A percentile compares a stretch with the other conserved stretches of the same genome.
These are phyloP conservation scores for Komagataella kurtzmanii DNA, from an alignment of 805 yeast species.

Conservation along the genomic window DNA sequence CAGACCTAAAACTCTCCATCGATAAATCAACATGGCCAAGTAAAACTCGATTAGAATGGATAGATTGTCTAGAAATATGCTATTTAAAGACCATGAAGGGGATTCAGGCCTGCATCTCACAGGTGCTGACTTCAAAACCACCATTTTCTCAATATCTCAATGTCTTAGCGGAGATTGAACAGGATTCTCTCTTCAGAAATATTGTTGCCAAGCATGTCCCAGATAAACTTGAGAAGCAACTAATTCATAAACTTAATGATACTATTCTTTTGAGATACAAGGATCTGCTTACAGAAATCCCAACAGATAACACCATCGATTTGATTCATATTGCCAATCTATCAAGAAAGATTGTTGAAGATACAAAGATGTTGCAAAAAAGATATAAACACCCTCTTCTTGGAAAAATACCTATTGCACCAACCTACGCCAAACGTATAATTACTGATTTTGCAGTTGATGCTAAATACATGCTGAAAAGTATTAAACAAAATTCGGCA, in stretches of 20 bases:
- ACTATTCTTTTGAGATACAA: not conserved
- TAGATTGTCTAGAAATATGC: not conserved
- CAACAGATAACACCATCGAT: slow-evolving; percentile 29
- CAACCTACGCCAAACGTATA: slow-evolving; percentile 32
- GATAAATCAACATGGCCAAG: not conserved
- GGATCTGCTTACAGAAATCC: not conserved
- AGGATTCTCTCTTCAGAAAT: not conserved
- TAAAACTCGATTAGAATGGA: not conserved
- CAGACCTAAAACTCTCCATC: not conserved
- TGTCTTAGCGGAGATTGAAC: not conserved
- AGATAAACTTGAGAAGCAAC: not conserved
- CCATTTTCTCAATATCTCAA: not conserved
- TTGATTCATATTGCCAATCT: slow-evolving; percentile 43
- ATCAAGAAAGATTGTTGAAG: slow-evolving; percentile 36
- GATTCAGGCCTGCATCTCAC: not conserved
- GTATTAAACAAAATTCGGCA: slow-evolving; percentile 26
- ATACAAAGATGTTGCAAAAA: slow-evolving; percentile 39
- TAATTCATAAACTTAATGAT: not conserved
- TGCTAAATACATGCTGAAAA: slow-evolving; percentile 33
- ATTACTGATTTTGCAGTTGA: slow-evolving; percentile 42
- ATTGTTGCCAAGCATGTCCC: not conserved
- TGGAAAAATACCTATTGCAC: slow-evolving; percentile 21
- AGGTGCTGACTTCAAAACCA: not conserved
- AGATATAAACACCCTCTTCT: slow-evolving; percentile 2
- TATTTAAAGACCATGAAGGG: not conserved